A percentile compares a stretch with the other conserved stretches of the same genome.
phyloP scores from a whole-genome alignment of 179 eudicot species.

The Vitellaria paradoxa region DNA sequence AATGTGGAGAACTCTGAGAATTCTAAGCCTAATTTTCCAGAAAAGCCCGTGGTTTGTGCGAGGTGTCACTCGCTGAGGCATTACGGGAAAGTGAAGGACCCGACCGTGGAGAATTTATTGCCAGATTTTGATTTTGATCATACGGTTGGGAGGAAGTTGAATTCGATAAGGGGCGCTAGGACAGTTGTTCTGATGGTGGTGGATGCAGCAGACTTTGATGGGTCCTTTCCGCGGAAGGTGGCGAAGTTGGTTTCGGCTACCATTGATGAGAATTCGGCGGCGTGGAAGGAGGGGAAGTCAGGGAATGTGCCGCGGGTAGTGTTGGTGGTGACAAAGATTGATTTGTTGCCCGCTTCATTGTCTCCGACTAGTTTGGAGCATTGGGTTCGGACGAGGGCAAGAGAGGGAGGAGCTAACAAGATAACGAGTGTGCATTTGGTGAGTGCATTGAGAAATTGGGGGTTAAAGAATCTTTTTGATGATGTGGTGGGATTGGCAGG shows the following conservation, averaged over 20 bases:
- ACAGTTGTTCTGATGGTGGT: slow-evolving; percentile 82
- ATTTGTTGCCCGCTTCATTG: slow-evolving; percentile 61
- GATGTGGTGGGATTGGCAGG: slow-evolving; percentile 80
- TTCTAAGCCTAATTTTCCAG: slow-evolving; percentile 30
- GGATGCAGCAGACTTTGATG: slow-evolving; percentile 89
- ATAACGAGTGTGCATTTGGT: slow-evolving; percentile 86
- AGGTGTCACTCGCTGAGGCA: slow-evolving; percentile 85
- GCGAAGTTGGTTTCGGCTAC: slow-evolving; percentile 66
- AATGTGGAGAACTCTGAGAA: slow-evolving; percentile 15
- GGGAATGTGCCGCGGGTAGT: slow-evolving; percentile 89
- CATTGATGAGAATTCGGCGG: slow-evolving; percentile 56
- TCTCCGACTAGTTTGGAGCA: slow-evolving; percentile 83
- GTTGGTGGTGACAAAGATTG: slow-evolving; percentile 84
- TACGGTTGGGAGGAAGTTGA: slow-evolving; percentile 84
- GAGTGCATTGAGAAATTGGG: slow-evolving; percentile 86
- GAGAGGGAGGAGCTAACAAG: slow-evolving; percentile 78
- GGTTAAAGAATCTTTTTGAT: slow-evolving; percentile 75
- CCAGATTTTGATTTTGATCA: slow-evolving; percentile 95
- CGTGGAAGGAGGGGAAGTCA: slow-evolving; percentile 90
- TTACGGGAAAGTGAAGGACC: slow-evolving; percentile 76
- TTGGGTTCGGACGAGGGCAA: slow-evolving; percentile 88
- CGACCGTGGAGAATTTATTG: slow-evolving; percentile 62
- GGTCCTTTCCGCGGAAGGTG: slow-evolving; percentile 79
- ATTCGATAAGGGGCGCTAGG: slow-evolving; percentile 58
- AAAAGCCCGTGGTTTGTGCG: slow-evolving; percentile 66